A percentile compares a stretch with the other conserved stretches of the same genome.
Evolutionary conservation across 2,329 filamentous ascomycete species (phyloP).

Genomic region (Aspergillus chevalieri): DNA sequence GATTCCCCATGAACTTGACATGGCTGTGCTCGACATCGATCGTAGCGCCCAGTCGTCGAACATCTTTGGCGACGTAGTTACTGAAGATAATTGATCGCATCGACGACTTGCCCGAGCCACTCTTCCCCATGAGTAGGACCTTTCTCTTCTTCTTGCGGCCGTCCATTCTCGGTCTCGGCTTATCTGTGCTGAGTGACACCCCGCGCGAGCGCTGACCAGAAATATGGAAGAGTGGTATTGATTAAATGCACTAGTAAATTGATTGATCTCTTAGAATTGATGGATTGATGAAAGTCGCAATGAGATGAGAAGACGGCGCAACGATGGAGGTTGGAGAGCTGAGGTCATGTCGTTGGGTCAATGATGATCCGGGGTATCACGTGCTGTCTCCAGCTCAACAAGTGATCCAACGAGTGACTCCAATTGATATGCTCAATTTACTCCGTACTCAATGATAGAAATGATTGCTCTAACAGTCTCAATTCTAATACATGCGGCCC

Average conservation of each 20-base stretch:
- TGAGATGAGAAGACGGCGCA: background rate
- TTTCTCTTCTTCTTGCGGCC: slow-evolving; percentile 69
- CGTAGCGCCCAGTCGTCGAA: slow-evolving; percentile 82
- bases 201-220: background rate
- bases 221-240: too few relatives aligned
- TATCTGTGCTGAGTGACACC: background rate
- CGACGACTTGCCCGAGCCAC: slow-evolving; percentile 92
- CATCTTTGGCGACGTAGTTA: slow-evolving; percentile 97
- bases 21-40: slow-evolving; percentile 98
- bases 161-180: slow-evolving; percentile 30
- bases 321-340: background rate
- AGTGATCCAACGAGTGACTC: too few relatives aligned
- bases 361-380: slow-evolving; percentile 8
- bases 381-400: background rate
- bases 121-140: slow-evolving; percentile 88
- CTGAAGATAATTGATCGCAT: slow-evolving; percentile 99
- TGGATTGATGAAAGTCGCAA: background rate
- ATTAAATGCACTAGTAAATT: too few relatives aligned
- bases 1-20: slow-evolving; percentile 96
- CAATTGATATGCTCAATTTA: too few relatives aligned
- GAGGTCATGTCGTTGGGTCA: slow-evolving; percentile 5
- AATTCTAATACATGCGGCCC: too few relatives aligned
- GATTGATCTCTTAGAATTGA: too few relatives aligned
- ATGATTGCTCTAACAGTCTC: background rate
- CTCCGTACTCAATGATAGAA: too few relatives aligned